A percentile compares a stretch with the other conserved stretches of the same genome.
Conservation (phyloP, 345 rosid genomes). For the Eucalyptus viminalis region DNA sequence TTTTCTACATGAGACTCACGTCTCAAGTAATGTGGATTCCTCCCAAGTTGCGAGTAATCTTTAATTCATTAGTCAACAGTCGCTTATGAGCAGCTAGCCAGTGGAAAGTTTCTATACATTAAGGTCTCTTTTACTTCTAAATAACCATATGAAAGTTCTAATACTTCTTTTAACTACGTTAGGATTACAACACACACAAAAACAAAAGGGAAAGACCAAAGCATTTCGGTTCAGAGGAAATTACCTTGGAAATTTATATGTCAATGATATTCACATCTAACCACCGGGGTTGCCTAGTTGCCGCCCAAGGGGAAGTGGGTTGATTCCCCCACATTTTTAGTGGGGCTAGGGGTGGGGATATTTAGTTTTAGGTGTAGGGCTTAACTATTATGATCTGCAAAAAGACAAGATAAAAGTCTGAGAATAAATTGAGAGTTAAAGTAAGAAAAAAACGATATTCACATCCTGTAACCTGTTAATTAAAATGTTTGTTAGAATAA, state of each 20-base stretch:
- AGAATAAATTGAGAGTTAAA: no score
- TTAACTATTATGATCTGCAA: rapidly evolving
- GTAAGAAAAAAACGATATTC: not conserved
- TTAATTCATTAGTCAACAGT: not conserved
- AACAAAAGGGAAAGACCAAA: not conserved
- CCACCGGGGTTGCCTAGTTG: no score
- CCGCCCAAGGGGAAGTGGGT: no score
- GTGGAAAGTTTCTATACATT: not conserved
- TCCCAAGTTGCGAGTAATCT: not conserved
- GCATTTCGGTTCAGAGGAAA: not conserved
- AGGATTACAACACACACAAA: not conserved
- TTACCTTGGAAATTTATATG: not conserved
- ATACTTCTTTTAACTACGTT: not conserved
- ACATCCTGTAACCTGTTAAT: rapidly evolving
- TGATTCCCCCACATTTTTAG: no score
- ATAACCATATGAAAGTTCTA: no score
- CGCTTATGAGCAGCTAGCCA: not conserved
- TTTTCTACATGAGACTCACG: not conserved
- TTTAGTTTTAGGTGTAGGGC: no score
- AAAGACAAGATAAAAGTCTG: no score
- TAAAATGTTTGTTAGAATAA: not conserved
- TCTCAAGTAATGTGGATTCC: not conserved
- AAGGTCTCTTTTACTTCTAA: not conserved
- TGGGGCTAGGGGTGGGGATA: no score
- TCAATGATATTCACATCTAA: not conserved